A percentile compares a stretch with the other conserved stretches of the same genome.
These are phyloP conservation scores for Pythium sp. DNA, from an alignment of 352 stramenopile genomes.

Conservation along the genomic window DNA sequence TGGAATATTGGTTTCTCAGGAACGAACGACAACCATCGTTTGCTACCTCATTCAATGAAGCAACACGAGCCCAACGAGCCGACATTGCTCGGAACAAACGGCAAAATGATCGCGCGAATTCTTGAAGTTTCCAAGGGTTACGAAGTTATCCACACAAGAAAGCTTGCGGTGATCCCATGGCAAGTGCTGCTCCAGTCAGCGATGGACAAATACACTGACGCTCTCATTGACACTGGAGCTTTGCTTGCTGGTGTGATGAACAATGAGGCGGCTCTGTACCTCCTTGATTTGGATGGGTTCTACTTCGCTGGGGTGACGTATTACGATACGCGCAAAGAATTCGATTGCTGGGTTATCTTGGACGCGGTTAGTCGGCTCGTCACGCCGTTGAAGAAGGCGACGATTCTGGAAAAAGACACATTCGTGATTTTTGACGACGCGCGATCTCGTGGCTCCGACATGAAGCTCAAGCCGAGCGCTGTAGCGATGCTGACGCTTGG, in stretches of 20 bases:
- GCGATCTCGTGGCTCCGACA: slow-evolving; percentile 81
- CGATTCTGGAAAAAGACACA: slow-evolving; percentile 73
- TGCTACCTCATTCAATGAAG: slow-evolving; percentile 68
- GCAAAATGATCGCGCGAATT: slow-evolving; percentile 85
- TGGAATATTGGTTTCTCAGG: slow-evolving; percentile 82
- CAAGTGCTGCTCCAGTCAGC: slow-evolving; percentile 41
- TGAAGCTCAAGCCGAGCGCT: slow-evolving; percentile 77
- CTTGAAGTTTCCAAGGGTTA: slow-evolving; percentile 35
- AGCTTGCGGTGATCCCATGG: slow-evolving; percentile 28
- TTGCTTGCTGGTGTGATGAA: slow-evolving; percentile 69
- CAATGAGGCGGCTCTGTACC: slow-evolving; percentile 44
- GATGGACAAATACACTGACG: slow-evolving; percentile 40
- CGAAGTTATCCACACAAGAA: slow-evolving; percentile 23
- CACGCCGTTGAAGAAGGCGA: slow-evolving; percentile 49
- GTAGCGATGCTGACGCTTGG: slow-evolving; percentile 82
- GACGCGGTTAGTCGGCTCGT: slow-evolving; percentile 47
- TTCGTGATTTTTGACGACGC: slow-evolving; percentile 94
- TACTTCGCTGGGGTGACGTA: slow-evolving; percentile 68
- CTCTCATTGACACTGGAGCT: slow-evolving; percentile 85
- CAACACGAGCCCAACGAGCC: slow-evolving; percentile 58
- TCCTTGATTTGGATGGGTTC: slow-evolving; percentile 33
- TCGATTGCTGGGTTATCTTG: slow-evolving; percentile 77
- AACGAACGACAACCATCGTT: slow-evolving; percentile 86
- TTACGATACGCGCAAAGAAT: slow-evolving; percentile 55
- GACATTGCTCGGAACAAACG: slow-evolving; percentile 71